These are phyloP conservation scores for Antitrichia curtipendula DNA, from an alignment of 225 moss, liverwort and hornwort genomes.

Conservation along the genomic window DNA sequence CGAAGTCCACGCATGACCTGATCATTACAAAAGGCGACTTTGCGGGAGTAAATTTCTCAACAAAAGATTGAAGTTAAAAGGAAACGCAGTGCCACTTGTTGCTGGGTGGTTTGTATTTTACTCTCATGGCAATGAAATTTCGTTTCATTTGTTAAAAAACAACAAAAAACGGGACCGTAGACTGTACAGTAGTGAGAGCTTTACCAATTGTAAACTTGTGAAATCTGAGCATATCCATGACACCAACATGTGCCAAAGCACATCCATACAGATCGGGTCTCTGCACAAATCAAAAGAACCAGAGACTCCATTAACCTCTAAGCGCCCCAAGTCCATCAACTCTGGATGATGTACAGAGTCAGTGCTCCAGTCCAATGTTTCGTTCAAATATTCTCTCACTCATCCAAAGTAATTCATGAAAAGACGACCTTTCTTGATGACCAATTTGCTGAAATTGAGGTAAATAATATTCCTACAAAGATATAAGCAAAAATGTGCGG, in stretches of 20 bases:
- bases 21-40: background rate
- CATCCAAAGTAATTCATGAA: background rate
- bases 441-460: background rate
- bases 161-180: too few relatives aligned
- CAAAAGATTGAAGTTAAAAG: background rate
- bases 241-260: constrained; percentile 80
- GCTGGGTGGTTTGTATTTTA: too few relatives aligned
- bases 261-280: constrained; percentile 81
- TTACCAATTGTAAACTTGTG: constrained; percentile 87
- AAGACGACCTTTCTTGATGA: background rate
- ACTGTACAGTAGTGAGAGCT: background rate
- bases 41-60: background rate
- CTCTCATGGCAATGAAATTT: too few relatives aligned
- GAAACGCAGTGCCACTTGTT: too few relatives aligned
- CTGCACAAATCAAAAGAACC: constrained; percentile 12
- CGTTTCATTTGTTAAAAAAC: too few relatives aligned
- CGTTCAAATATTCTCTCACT: background rate
- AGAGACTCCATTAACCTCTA: background rate
- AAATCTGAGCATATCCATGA: constrained; percentile 93
- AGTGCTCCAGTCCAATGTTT: background rate
- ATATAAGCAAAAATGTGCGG: too few relatives aligned
- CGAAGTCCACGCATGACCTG: constrained; percentile 91
- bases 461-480: too few relatives aligned
- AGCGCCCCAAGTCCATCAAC: background rate
- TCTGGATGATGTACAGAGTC: background rate